These are phyloP conservation scores for Lentinula detonsa DNA, from an alignment of 768 basidiomycete genomes.

Conservation along the genomic window DNA sequence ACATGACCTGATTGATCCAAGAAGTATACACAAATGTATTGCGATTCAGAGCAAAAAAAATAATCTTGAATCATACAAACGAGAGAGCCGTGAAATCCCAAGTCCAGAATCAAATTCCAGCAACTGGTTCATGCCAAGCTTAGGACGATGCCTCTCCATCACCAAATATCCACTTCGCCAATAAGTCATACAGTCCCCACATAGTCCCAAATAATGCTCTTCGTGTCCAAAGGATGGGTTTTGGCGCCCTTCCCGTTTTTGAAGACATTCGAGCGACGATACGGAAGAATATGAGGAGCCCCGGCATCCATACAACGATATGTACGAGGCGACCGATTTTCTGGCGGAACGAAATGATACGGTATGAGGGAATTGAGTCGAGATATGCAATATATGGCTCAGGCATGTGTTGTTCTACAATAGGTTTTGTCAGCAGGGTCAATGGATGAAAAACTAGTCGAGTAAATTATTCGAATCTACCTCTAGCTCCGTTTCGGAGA, in stretches of 20 bases:
- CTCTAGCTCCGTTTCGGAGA: conserved; percentile 8
- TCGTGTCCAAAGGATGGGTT: conserved; percentile 3
- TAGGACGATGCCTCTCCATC: conserved; percentile 4
- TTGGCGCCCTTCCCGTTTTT: conserved; percentile 1
- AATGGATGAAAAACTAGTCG: neutral
- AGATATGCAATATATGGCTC: conserved; percentile 6
- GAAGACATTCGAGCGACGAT: neutral
- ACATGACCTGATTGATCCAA: neutral
- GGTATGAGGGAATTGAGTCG: conserved; percentile 1
- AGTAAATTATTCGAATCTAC: neutral
- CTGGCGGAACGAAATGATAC: conserved; percentile 4
- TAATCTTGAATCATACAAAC: no score
- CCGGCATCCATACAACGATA: conserved; percentile 5
- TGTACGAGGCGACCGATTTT: conserved; percentile 2
- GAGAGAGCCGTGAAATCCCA: neutral
- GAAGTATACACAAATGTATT: neutral
- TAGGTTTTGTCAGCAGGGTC: neutral
- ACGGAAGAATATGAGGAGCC: conserved; percentile 5
- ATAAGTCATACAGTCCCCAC: conserved; percentile 1
- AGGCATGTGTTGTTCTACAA: conserved; percentile 4
- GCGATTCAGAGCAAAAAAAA: neutral
- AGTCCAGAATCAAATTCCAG: neutral
- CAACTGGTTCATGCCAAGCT: neutral
- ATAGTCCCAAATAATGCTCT: conserved; percentile 2
- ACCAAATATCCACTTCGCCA: conserved; percentile 1